Base-by-base conservation (phyloP, 2,329 filamentous ascomycete genomes). In the Talaromyces albobiverticillius region DNA sequence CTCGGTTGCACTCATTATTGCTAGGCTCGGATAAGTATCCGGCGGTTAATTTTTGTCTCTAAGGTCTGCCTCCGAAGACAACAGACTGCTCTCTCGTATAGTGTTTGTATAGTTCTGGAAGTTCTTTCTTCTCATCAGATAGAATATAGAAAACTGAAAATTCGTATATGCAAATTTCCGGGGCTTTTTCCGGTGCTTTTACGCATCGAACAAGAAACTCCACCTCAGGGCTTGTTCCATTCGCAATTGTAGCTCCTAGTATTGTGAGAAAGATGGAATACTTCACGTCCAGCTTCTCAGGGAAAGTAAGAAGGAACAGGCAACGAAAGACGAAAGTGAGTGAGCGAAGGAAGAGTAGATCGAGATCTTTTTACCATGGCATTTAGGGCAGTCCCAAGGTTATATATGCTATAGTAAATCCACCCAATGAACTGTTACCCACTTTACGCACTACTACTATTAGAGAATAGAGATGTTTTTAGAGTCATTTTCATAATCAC, bases 21-120 rank as follows among this genome's bases (percentile, higher is more conserved):
- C 20, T 42, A 25, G 3, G 16, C n/a, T 51, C 26, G 48, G 48
- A 51, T 43, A 51, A 51, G 26, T 51, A 43, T 51, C 48, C 48
- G 48, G 11, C 7, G 38, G 14, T 31, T 16, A 32, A 32, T 34
- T 29, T n/a, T n/a, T n/a, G n/a, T n/a, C n/a, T n/a, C n/a, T n/a
- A n/a, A n/a, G n/a, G n/a, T n/a, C n/a, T n/a, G n/a, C n/a, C n/a
- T n/a, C n/a, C n/a, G n/a, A n/a, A n/a, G n/a, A n/a, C n/a, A n/a
- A n/a, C n/a, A n/a, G n/a, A n/a, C n/a, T 16, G 16, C 16, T 22
- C 36, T 20, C n/a, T 40, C 11, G 36, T 11, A 9, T 40, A 16
- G 9, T 40, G 20, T 40, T 8, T 7, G 26, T 22, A 22, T 40
- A 40, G 8, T 16, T 13, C 7, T 20, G 9, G 7, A 22, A 13